Evolutionary conservation across 192 early-diverging fungal species (phyloP), one percentile per base, ranked within the genome.

Genomic region (Gryganskiella cystojenkinii): DNA sequence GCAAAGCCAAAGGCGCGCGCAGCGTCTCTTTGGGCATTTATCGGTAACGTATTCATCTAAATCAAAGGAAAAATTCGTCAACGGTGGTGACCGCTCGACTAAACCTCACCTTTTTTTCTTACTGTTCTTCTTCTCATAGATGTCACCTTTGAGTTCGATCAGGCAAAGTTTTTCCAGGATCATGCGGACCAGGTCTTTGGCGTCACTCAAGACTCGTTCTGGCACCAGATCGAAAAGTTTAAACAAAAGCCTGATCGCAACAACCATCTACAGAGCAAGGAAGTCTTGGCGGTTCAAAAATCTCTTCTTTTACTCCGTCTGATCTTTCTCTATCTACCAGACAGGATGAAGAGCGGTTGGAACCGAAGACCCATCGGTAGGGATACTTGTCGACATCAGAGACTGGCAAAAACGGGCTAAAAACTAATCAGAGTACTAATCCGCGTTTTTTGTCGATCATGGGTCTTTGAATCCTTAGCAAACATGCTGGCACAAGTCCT

Each of bases 271-370:
- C 79, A 71, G 20, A 81, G 84, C 66, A 95, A 95, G 73, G 93
- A 93, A 61, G 79, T 89, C 20, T 60, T 81, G 2, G 85, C 85
- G 28, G 62, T 95, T 8, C 82, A 93, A 72, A 88, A 90, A 56
- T 85, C 84, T 0, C 55, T 93, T 31, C 65, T 83, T 45, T 57
- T 95, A 27, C 71, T 95, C 22, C 80, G 89, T 44, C 92, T 90
- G 56, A 80, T 94, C 47, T 86, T 94, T 60, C 59, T 89, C 14
- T 91, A 82, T 78, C 70, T 90, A 14, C 88, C 89, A 8, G 89
- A 92, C 59, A 80, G 87, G 67, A 88, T 95, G 71, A 82, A 86
- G n/a, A 78, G 76, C 34, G 93, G 94, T 7, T 95, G 93, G 94
- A 86, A 94, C 64, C 67, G 84, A 17, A 61, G 70, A 46, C 76